Evolutionary conservation across 805 yeast genomes (phyloP).

Genomic region (Lachancea sp.): DNA sequence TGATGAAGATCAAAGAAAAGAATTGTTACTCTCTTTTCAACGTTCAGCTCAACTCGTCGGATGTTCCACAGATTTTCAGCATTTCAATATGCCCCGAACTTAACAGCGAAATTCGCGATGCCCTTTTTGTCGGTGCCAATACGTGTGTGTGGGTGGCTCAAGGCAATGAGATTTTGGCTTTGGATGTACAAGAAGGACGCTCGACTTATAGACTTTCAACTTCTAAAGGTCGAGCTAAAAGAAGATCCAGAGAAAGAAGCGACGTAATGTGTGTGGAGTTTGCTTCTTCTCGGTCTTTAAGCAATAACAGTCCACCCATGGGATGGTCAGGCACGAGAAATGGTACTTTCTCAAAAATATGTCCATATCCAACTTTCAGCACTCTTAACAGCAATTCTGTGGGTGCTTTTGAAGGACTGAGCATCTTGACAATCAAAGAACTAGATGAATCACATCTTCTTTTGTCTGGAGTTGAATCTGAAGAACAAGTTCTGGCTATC

Average conservation of each 20-base stretch:
- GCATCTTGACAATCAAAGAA: slow-evolving; percentile 1
- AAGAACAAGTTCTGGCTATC: background rate
- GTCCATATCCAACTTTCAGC: background rate
- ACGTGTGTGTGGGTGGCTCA: background rate
- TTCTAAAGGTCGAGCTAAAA: background rate
- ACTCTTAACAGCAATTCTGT: background rate
- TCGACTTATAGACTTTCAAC: background rate
- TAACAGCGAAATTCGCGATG: slow-evolving; percentile 1
- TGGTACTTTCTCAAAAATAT: background rate
- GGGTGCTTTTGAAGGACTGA: background rate
- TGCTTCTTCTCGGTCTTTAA: background rate
- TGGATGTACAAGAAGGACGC: background rate
- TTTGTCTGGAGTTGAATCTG: background rate
- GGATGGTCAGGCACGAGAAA: slow-evolving; percentile 6
- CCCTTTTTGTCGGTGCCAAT: background rate
- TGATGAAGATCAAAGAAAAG: background rate
- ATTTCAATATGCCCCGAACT: background rate
- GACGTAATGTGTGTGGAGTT: slow-evolving; percentile 3
- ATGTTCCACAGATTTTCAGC: background rate
- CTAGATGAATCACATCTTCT: background rate
- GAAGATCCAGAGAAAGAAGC: background rate
- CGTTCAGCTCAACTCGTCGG: background rate
- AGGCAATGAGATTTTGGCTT: background rate
- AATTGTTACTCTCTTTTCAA: background rate
- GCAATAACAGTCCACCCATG: background rate